phyloP scores from a whole-genome alignment of 1,139 yeast species.

The Sporopachydermia cereana region DNA sequence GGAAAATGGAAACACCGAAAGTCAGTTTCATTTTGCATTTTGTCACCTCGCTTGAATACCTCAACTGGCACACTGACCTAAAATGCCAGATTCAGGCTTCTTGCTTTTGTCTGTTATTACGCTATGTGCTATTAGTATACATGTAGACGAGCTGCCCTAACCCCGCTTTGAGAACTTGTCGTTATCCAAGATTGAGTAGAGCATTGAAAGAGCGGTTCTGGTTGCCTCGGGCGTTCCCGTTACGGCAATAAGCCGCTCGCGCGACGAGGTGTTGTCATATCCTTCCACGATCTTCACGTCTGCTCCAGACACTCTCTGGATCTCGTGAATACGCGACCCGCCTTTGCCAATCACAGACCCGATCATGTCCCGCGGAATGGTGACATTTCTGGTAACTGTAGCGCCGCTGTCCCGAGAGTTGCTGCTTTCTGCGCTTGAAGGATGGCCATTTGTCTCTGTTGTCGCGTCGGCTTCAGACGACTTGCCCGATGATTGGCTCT shows the following conservation, averaged over 20 bases:
- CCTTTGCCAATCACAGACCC: conserved; percentile 87
- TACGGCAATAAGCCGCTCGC: conserved; percentile 63
- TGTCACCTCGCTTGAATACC: no score
- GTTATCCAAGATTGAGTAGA: conserved; percentile 64
- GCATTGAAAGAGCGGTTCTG: conserved; percentile 56
- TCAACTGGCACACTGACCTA: no score
- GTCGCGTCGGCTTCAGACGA: not conserved
- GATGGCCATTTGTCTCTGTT: not conserved
- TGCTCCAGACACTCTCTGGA: conserved; percentile 72
- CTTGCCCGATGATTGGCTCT: not conserved
- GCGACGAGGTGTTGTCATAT: conserved; percentile 39
- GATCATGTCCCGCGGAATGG: conserved; percentile 73
- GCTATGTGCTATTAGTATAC: no score
- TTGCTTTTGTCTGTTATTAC: no score
- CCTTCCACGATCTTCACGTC: conserved; percentile 68
- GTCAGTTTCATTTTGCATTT: no score
- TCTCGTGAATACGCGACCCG: conserved; percentile 80
- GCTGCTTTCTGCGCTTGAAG: no score
- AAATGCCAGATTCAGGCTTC: no score
- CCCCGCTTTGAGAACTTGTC: conserved; percentile 33
- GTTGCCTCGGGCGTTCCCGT: conserved; percentile 54
- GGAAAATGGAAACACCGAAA: no score
- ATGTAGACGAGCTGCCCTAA: not conserved
- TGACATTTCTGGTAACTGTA: conserved; percentile 17
- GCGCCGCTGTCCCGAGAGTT: not conserved